Conservation (phyloP, 1,139 yeast species). For the Scheffersomyces segobiensis region DNA sequence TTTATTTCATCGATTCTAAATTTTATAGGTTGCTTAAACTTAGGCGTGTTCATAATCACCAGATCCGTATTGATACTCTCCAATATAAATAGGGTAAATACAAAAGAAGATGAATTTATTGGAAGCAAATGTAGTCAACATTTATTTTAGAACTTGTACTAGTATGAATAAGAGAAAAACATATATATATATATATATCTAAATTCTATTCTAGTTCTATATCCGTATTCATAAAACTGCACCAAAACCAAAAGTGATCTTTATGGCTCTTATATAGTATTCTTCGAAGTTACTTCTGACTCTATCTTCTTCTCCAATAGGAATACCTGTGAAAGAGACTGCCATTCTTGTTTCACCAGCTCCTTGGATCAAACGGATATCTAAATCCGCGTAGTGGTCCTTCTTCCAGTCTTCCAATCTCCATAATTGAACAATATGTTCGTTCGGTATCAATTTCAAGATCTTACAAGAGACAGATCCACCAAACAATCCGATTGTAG, state of each 20-base stretch:
- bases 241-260: slow-evolving; percentile 90
- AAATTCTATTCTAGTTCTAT: not conserved
- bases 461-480: slow-evolving; percentile 84
- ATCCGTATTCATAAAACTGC: slow-evolving; percentile 57
- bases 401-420: slow-evolving; percentile 84
- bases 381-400: slow-evolving; percentile 74
- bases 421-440: slow-evolving; percentile 75
- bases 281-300: slow-evolving; percentile 85
- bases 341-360: slow-evolving; percentile 78
- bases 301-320: slow-evolving; percentile 94
- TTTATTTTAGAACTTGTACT: not conserved
- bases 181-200: not conserved
- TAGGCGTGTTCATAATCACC: slow-evolving; percentile 1
- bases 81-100: not conserved
- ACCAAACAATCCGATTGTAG: slow-evolving; percentile 72
- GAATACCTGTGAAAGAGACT: slow-evolving; percentile 85
- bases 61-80: not conserved
- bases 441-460: slow-evolving; percentile 55
- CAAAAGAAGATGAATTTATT: not conserved
- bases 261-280: slow-evolving; percentile 84
- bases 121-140: not conserved
- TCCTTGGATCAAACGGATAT: slow-evolving; percentile 70
- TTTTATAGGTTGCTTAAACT: slow-evolving; percentile 8
- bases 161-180: not conserved
- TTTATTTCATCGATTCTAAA: slow-evolving; percentile 10